Base-by-base conservation (phyloP, 2,329 filamentous ascomycete genomes). In the Truncatella angustata region DNA sequence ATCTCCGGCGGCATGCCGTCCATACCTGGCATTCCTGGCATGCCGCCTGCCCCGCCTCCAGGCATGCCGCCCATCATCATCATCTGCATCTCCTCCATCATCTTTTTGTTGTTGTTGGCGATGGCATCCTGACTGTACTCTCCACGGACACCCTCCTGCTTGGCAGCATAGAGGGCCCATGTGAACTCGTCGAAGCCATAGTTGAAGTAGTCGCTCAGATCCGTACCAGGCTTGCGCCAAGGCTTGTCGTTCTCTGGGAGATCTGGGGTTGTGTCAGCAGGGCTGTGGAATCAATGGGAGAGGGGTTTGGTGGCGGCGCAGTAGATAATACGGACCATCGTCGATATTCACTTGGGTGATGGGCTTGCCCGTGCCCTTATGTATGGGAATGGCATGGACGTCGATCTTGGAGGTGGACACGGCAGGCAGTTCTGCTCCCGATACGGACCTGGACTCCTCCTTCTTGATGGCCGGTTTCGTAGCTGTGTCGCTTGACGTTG, bases 181-280 rank as follows among this genome's bases (percentile, higher is more conserved):
- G 92, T 96, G 71, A 97, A 97, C 71, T 97, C 93, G 72, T 97
- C 93, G 66, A 97, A 97, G 53, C 93, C 93, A 71, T 97, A 97
- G 76, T 97, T 97, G 82, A 97, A 97, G 73, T 96, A 97, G 69
- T 99, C 94, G 54, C 89, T 94, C 50, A 96, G 84, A 64, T 99
- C 94, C 10, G 93, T 92, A 43, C 94, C 94, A 0, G 94, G 94
- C 58, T 92, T 87, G 40, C 94, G 86, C 94, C 94, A 99, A 16
- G 93, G 92, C 70, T 97, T 97, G 57, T 92, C 89, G 63, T 91
- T 90, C 6, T 90, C 86, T 34, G 84, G 80, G 18, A 92, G 81
- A 63, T 87, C 84, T 80, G 55, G 26, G 5, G 32, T 10, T 21
- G n/a, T 16, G 18, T 26, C 4, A 32, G 35, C 34, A 16, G 12